Percentiles rank a stretch among this genome's conserved stretches.
Evolutionary conservation across 768 basidiomycete species (phyloP).

Genomic region (Leccinum barrowsii): DNA sequence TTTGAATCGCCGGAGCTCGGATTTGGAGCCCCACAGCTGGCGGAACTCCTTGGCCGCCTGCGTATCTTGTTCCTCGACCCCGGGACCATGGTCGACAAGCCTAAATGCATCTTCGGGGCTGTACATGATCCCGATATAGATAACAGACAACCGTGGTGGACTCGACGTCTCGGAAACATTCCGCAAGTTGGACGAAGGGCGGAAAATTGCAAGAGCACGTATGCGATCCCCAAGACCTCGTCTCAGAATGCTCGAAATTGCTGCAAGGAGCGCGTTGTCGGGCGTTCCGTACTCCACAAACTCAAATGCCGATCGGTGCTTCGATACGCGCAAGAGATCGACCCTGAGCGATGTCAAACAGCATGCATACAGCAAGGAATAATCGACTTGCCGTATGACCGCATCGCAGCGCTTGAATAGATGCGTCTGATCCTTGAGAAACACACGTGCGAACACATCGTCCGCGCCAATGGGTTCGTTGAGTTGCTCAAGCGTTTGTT

Average conservation of each 20-base stretch:
- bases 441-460: constrained; percentile 68
- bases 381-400: constrained; percentile 50
- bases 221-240: constrained; percentile 73
- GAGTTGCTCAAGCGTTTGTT: constrained; percentile 63
- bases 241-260: constrained; percentile 48
- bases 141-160: constrained; percentile 40
- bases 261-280: constrained; percentile 51
- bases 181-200: constrained; percentile 43
- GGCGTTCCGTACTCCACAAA: constrained; percentile 55
- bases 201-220: constrained; percentile 60
- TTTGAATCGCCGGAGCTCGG: constrained; percentile 92
- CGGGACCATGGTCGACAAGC: constrained; percentile 89
- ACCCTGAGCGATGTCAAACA: constrained; percentile 40
- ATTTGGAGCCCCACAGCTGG: constrained; percentile 87
- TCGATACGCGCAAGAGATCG: constrained; percentile 37
- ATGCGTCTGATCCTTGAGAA: constrained; percentile 68
- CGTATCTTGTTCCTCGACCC: constrained; percentile 59
- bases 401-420: constrained; percentile 70
- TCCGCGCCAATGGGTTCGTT: constrained; percentile 43
- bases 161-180: constrained; percentile 55
- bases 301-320: constrained; percentile 41
- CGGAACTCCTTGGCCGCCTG: constrained; percentile 60
- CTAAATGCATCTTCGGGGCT: constrained; percentile 71
- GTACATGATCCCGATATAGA: constrained; percentile 76
- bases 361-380: background rate